Conservation (phyloP, 352 stramenopile genomes). For the Phytopythium mirpurense region DNA sequence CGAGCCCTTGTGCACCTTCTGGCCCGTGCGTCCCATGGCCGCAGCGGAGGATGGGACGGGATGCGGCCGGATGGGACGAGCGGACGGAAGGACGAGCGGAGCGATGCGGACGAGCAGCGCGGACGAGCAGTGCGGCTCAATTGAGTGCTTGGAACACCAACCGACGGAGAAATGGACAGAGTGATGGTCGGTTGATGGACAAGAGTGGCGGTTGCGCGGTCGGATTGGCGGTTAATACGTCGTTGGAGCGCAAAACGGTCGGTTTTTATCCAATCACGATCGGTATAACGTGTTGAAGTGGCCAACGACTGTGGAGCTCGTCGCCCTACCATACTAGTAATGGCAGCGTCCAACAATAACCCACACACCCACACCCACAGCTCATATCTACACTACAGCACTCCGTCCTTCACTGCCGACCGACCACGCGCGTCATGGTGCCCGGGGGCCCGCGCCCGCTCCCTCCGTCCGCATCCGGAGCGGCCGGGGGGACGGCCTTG, state of each 20-base stretch:
- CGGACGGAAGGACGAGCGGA: background rate
- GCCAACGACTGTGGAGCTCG: too few relatives aligned
- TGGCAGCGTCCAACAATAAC: too few relatives aligned
- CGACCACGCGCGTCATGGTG: too few relatives aligned
- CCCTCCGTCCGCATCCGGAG: too few relatives aligned
- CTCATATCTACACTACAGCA: too few relatives aligned
- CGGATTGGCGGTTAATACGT: background rate
- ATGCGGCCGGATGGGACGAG: background rate
- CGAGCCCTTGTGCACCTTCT: constrained; percentile 66
- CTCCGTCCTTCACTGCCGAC: too few relatives aligned
- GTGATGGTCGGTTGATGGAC: background rate
- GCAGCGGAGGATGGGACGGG: background rate
- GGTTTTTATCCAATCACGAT: constrained; percentile 1
- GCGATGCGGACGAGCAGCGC: background rate
- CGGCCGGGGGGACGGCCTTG: background rate
- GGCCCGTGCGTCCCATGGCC: constrained; percentile 64
- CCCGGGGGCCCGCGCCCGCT: too few relatives aligned
- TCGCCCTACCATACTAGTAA: too few relatives aligned
- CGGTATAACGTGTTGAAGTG: constrained; percentile 3
- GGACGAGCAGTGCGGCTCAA: background rate
- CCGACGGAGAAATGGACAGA: background rate
- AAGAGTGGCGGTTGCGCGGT: background rate
- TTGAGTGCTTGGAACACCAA: constrained; percentile 5
- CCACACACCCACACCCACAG: too few relatives aligned
- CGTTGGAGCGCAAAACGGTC: too few relatives aligned